Evolutionary conservation across 164 flowering plant species (phyloP).

Genomic region (Akebia trifoliata): DNA sequence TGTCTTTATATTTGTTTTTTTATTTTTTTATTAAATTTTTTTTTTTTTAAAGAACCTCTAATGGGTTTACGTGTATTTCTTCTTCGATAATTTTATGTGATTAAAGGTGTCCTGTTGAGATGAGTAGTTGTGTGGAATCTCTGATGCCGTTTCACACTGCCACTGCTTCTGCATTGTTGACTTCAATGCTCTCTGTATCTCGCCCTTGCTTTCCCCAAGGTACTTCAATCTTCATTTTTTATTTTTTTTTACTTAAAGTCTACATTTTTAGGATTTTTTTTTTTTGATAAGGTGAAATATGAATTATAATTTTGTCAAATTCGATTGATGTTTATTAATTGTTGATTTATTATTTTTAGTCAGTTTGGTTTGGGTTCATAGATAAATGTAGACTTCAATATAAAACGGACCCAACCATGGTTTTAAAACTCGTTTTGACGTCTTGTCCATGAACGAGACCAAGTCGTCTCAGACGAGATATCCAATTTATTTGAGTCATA

Average conservation of each 20-base stretch:
- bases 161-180: constrained; percentile 73
- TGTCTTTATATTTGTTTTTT: background rate
- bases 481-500: too few relatives aligned
- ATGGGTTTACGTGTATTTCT: background rate
- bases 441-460: too few relatives aligned
- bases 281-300: too few relatives aligned
- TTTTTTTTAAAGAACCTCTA: background rate
- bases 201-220: constrained; percentile 73
- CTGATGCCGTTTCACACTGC: constrained; percentile 81
- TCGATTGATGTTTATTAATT: too few relatives aligned
- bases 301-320: too few relatives aligned
- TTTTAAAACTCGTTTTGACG: too few relatives aligned
- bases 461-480: too few relatives aligned
- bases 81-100: background rate
- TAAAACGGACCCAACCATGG: too few relatives aligned
- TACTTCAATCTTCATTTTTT: constrained; percentile 13
- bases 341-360: too few relatives aligned
- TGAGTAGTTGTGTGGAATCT: constrained; percentile 64
- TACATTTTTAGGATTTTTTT: background rate
- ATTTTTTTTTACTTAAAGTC: background rate
- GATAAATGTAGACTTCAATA: too few relatives aligned
- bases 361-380: too few relatives aligned
- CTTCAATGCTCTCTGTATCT: constrained; percentile 68
- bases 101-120: constrained; percentile 39
- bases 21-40: background rate